These are phyloP conservation scores for Sarocladiaceae sp. DNA, from an alignment of 2,329 filamentous ascomycete species.

Conservation along the genomic window DNA sequence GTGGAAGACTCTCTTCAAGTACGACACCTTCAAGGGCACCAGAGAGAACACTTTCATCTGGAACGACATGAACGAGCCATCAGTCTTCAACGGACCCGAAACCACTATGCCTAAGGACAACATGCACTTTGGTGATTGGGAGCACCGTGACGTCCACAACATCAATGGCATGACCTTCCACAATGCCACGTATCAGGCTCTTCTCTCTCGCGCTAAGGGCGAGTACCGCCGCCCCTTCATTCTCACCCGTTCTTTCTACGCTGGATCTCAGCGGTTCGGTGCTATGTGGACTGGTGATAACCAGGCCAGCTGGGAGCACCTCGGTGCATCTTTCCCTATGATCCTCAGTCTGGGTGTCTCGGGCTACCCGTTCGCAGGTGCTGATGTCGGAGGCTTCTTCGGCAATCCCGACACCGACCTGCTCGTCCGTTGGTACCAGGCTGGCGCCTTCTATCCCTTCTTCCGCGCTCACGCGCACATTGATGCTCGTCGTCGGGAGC, in stretches of 20 bases:
- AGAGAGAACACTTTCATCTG: conserved; percentile 87
- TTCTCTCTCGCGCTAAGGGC: conserved; percentile 80
- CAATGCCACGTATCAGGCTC: conserved; percentile 85
- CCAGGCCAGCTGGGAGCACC: conserved; percentile 85
- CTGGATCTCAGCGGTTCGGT: conserved; percentile 82
- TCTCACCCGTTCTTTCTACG: conserved; percentile 87
- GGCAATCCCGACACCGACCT: conserved; percentile 93
- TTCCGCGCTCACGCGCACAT: conserved; percentile 98
- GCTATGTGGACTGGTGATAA: conserved; percentile 99
- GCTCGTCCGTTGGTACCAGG: conserved; percentile 91
- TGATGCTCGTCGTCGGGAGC: conserved; percentile 88
- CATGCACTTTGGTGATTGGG: conserved; percentile 85
- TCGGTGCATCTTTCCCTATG: conserved; percentile 91
- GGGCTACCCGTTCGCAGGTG: conserved; percentile 90
- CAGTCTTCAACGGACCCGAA: conserved; percentile 96
- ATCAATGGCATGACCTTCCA: conserved; percentile 92
- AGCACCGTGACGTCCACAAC: conserved; percentile 96
- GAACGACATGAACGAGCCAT: conserved; percentile 99
- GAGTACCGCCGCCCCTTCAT: conserved; percentile 85
- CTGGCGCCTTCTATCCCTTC: conserved; percentile 95
- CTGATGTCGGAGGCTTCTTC: conserved; percentile 97
- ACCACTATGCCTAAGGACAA: conserved; percentile 99
- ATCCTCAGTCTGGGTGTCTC: conserved; percentile 86
- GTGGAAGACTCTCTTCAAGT: conserved; percentile 89
- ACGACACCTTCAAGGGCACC: conserved; percentile 81